These are phyloP conservation scores for Akebia trifoliata DNA, from an alignment of 164 flowering plant genomes.

Conservation along the genomic window DNA sequence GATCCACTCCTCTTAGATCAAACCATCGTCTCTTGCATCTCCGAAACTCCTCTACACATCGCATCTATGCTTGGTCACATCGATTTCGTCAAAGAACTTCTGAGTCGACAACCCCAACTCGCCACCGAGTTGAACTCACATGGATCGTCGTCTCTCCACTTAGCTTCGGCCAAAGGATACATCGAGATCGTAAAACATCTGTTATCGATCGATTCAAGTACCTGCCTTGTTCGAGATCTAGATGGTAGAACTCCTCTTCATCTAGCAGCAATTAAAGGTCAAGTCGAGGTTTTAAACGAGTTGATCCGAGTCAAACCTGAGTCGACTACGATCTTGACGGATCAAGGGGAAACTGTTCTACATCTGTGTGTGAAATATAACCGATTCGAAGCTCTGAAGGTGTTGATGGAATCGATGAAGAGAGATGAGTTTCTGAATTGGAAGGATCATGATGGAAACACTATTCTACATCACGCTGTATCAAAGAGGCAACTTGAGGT, in stretches of 20 bases:
- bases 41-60: conserved; percentile 4
- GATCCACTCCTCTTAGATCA: too few relatives aligned
- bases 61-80: conserved; percentile 6
- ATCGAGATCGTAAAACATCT: background rate
- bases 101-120: background rate
- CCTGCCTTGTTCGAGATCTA: conserved; percentile 9
- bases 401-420: background rate
- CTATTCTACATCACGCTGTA: too few relatives aligned
- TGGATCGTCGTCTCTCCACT: conserved; percentile 1
- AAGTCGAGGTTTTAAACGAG: conserved; percentile 15
- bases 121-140: background rate
- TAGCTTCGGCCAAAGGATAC: background rate
- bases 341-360: conserved; percentile 18
- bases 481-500: too few relatives aligned
- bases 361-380: conserved; percentile 15
- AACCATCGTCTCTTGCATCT: background rate
- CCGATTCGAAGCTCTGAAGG: background rate
- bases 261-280: conserved; percentile 23
- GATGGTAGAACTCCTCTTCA: conserved; percentile 28
- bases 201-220: background rate
- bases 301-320: conserved; percentile 9
- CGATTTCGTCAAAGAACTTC: background rate
- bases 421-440: background rate
- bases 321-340: background rate
- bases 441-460: too few relatives aligned